Conservation (phyloP, 164 flowering plant genomes). For the Aristolochia californica region DNA sequence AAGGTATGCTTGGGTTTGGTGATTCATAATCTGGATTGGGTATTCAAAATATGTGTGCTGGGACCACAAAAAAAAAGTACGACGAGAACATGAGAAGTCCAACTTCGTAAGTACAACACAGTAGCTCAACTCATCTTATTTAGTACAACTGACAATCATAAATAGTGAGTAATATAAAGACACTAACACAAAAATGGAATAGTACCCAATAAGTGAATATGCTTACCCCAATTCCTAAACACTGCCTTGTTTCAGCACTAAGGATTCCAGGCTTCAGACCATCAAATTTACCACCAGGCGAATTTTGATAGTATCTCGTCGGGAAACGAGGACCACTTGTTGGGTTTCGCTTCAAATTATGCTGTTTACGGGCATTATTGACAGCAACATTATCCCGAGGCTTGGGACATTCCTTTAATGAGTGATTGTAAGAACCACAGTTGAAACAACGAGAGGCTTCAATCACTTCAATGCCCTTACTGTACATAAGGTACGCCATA, state of each 20-base stretch:
- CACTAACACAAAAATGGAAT: not conserved
- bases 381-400: constrained; percentile 87
- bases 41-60: not conserved
- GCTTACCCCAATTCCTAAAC: constrained; percentile 80
- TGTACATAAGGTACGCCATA: constrained; percentile 1
- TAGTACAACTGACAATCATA: too few relatives aligned
- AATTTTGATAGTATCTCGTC: constrained; percentile 68
- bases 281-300: constrained; percentile 85
- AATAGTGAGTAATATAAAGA: not conserved
- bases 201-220: not conserved
- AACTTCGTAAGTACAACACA: not conserved
- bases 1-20: too few relatives aligned
- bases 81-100: not conserved
- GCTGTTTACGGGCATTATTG: constrained; percentile 71
- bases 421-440: constrained; percentile 84
- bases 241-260: constrained; percentile 58
- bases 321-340: constrained; percentile 38
- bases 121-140: too few relatives aligned
- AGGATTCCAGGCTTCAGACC: constrained; percentile 79
- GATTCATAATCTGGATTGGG: not conserved
- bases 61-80: not conserved
- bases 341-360: constrained; percentile 42
- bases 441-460: constrained; percentile 87
- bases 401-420: constrained; percentile 85
- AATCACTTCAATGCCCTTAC: constrained; percentile 41